phyloP scores from a whole-genome alignment of 208 protist genomes.

The Zelonia costaricensis region DNA sequence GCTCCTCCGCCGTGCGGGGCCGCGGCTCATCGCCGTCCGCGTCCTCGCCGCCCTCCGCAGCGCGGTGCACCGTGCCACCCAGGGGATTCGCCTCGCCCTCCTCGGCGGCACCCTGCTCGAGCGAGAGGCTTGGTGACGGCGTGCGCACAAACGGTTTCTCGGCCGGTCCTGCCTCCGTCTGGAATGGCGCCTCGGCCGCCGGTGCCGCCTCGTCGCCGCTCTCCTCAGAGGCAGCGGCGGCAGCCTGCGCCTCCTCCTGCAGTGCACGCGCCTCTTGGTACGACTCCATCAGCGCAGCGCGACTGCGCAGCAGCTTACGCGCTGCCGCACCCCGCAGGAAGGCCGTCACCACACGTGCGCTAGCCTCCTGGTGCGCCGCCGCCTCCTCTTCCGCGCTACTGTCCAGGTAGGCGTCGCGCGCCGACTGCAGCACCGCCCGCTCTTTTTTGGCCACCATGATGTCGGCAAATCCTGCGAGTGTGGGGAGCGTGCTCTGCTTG shows the following conservation, averaged over 20 bases:
- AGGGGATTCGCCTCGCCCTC: too few relatives aligned
- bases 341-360: slow-evolving; percentile 8
- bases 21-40: background rate
- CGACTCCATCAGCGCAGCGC: background rate
- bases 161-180: too few relatives aligned
- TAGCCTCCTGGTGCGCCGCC: background rate
- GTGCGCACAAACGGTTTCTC: too few relatives aligned
- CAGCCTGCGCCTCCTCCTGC: slow-evolving; percentile 10
- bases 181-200: too few relatives aligned
- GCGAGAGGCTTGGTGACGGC: too few relatives aligned
- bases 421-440: background rate
- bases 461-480: slow-evolving; percentile 5
- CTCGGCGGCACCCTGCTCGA: too few relatives aligned
- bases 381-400: slow-evolving; percentile 4
- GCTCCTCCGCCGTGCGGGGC: slow-evolving; percentile 4
- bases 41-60: background rate
- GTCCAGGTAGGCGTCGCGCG: slow-evolving; percentile 10
- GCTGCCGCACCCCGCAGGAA: slow-evolving; percentile 21
- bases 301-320: slow-evolving; percentile 4
- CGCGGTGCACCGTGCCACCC: background rate
- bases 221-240: too few relatives aligned
- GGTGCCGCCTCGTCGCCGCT: too few relatives aligned
- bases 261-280: slow-evolving; percentile 14
- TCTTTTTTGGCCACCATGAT: slow-evolving; percentile 19
- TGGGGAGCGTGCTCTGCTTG: background rate